Evolutionary conservation across 768 basidiomycete species (phyloP).

Genomic region (Ramaria sp.): DNA sequence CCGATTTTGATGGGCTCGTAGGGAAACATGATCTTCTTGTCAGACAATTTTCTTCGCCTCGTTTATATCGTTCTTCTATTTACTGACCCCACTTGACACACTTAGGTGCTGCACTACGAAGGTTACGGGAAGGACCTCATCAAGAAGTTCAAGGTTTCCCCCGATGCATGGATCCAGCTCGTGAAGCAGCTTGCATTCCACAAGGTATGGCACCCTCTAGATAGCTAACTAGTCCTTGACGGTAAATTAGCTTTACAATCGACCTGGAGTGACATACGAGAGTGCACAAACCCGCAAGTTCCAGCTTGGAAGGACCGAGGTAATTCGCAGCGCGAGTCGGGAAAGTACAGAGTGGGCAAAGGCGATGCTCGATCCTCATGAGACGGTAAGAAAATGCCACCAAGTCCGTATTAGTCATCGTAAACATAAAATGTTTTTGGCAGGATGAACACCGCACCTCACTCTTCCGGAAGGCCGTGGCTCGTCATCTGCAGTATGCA

Average conservation of each 20-base stretch:
- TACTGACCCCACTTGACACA: constrained; percentile 12
- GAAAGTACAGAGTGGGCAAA: constrained; percentile 82
- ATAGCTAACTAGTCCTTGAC: constrained; percentile 16
- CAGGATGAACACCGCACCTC: constrained; percentile 47
- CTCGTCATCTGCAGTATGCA: constrained; percentile 80
- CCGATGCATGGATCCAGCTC: constrained; percentile 92
- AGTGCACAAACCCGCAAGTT: constrained; percentile 90
- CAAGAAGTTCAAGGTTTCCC: constrained; percentile 74
- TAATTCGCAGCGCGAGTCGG: constrained; percentile 75
- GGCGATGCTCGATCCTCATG: constrained; percentile 57
- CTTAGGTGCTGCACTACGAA: constrained; percentile 68
- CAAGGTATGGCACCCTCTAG: constrained; percentile 41
- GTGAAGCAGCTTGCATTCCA: constrained; percentile 94
- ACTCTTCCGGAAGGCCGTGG: constrained; percentile 65
- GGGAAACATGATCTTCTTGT: constrained; percentile 71
- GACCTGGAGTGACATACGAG: constrained; percentile 84
- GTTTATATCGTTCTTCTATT: too few relatives aligned
- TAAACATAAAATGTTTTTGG: neutral
- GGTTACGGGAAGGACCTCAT: constrained; percentile 83
- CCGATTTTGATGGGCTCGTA: constrained; percentile 67
- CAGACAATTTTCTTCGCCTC: constrained; percentile 20
- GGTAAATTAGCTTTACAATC: constrained; percentile 26
- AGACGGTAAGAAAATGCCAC: neutral
- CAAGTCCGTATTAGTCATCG: too few relatives aligned
- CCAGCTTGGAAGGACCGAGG: constrained; percentile 86